Percentiles rank a stretch among this genome's conserved stretches.
Conservation (phyloP, 2,329 filamentous ascomycete genomes). For the Botrytis galanthina region DNA sequence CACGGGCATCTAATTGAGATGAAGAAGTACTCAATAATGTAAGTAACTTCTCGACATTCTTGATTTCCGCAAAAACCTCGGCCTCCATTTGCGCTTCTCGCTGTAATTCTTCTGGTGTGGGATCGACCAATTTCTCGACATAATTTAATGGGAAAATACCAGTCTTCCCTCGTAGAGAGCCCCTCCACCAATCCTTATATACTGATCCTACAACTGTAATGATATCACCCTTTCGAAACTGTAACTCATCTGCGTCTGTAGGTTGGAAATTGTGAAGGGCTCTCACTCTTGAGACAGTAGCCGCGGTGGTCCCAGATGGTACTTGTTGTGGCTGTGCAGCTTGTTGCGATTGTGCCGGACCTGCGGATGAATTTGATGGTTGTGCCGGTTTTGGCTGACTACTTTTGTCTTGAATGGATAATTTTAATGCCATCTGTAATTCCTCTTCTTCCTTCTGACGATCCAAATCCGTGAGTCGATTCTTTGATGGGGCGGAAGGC, state of each 20-base stretch:
- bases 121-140: slow-evolving; percentile 94
- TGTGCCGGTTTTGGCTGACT: slow-evolving; percentile 47
- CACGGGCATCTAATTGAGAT: slow-evolving; percentile 75
- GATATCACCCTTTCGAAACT: slow-evolving; percentile 94
- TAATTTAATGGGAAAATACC: slow-evolving; percentile 99
- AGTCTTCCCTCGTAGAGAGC: slow-evolving; percentile 87
- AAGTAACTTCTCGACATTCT: slow-evolving; percentile 77
- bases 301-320: slow-evolving; percentile 84
- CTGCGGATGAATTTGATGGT: slow-evolving; percentile 40
- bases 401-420: slow-evolving; percentile 87
- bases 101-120: slow-evolving; percentile 90
- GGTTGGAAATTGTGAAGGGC: slow-evolving; percentile 94
- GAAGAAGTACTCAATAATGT: slow-evolving; percentile 87
- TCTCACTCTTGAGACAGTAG: slow-evolving; percentile 90
- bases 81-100: slow-evolving; percentile 93
- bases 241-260: slow-evolving; percentile 88
- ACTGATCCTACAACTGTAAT: slow-evolving; percentile 97
- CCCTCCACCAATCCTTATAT: slow-evolving; percentile 99
- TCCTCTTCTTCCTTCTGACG: slow-evolving; percentile 96
- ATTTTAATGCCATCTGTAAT: slow-evolving; percentile 88
- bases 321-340: slow-evolving; percentile 52
- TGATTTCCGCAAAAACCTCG: slow-evolving; percentile 73
- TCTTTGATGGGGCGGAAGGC: slow-evolving; percentile 91
- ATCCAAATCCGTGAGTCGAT: slow-evolving; percentile 83
- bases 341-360: slow-evolving; percentile 42